Percentiles rank a stretch among this genome's conserved stretches.
phyloP scores from a whole-genome alignment of 2,329 filamentous ascomycete species.

The Xylariaceae sp. region DNA sequence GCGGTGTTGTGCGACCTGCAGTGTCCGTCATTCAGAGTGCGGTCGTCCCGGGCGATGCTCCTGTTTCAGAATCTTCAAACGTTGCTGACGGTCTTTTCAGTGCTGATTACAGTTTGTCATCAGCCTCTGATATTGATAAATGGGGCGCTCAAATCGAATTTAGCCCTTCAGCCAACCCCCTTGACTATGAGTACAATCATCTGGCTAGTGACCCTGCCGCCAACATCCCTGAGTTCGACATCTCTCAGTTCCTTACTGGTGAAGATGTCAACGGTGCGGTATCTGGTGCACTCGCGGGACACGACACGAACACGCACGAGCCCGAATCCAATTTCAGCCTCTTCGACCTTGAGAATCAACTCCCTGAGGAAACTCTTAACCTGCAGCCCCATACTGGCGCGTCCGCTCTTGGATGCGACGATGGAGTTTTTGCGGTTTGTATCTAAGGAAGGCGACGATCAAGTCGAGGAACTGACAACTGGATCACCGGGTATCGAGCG shows the following conservation, averaged over 20 bases:
- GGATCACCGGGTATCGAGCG: slow-evolving; percentile 34
- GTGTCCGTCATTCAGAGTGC: slow-evolving; percentile 84
- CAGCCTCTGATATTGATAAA: slow-evolving; percentile 66
- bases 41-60: slow-evolving; percentile 40
- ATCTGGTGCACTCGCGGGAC: slow-evolving; percentile 44
- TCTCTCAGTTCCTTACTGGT: slow-evolving; percentile 50
- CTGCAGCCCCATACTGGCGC: slow-evolving; percentile 69
- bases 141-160: slow-evolving; percentile 71
- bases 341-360: slow-evolving; percentile 55
- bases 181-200: slow-evolving; percentile 63
- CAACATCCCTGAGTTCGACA: slow-evolving; percentile 38
- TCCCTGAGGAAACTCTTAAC: slow-evolving; percentile 61
- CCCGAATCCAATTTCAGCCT: slow-evolving; percentile 47
- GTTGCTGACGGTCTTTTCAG: slow-evolving; percentile 62
- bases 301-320: slow-evolving; percentile 46
- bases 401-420: slow-evolving; percentile 69
- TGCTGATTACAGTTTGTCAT: slow-evolving; percentile 63
- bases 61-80: slow-evolving; percentile 52
- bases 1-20: slow-evolving; percentile 99
- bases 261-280: slow-evolving; percentile 39
- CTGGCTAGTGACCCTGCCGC: slow-evolving; percentile 54
- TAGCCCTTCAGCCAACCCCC: slow-evolving; percentile 65
- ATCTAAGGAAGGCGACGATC: slow-evolving; percentile 51
- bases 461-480: slow-evolving; percentile 35
- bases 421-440: slow-evolving; percentile 67